A percentile compares a stretch with the other conserved stretches of the same genome.
phyloP scores from a whole-genome alignment of 2,329 filamentous ascomycete genomes.

The Golovinomyces cichoracearum region DNA sequence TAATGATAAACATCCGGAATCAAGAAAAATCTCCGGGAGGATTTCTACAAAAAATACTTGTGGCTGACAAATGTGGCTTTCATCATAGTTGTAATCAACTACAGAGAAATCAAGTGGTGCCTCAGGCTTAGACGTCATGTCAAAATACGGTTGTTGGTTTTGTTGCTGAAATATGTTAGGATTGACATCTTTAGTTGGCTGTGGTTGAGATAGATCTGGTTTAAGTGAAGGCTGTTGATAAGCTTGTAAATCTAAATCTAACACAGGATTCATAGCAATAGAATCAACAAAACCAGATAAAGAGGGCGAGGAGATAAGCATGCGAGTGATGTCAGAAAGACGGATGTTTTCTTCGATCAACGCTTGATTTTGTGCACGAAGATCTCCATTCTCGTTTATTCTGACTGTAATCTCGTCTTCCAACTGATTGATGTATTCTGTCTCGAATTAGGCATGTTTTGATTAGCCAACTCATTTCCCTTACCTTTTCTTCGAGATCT shows the following conservation, averaged over 20 bases:
- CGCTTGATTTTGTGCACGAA: constrained; percentile 56
- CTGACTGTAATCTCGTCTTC: constrained; percentile 70
- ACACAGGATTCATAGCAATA: constrained; percentile 32
- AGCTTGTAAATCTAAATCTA: constrained; percentile 16
- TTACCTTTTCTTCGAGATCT: constrained; percentile 93
- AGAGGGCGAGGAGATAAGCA: constrained; percentile 53
- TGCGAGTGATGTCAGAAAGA: constrained; percentile 50
- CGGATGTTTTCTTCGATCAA: constrained; percentile 69
- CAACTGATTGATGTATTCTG: constrained; percentile 91
- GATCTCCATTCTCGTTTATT: constrained; percentile 56
- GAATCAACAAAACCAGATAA: constrained; percentile 62
- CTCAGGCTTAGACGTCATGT: constrained; percentile 65
- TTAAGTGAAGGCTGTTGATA: constrained; percentile 16
- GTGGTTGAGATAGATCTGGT: constrained; percentile 20
- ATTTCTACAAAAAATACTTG: constrained; percentile 50
- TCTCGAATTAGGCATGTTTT: constrained; percentile 22
- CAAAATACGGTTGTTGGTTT: constrained; percentile 36
- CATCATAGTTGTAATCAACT: constrained; percentile 32
- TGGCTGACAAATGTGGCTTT: constrained; percentile 34
- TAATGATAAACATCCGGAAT: constrained; percentile 38
- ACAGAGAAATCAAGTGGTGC: constrained; percentile 48
- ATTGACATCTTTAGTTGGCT: constrained; percentile 39
- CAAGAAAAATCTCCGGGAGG: constrained; percentile 29
- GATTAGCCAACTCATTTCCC: constrained; percentile 10
- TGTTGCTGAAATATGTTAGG: constrained; percentile 28